phyloP scores from a whole-genome alignment of 2,329 filamentous ascomycete genomes.

The Trichoderma koningii region DNA sequence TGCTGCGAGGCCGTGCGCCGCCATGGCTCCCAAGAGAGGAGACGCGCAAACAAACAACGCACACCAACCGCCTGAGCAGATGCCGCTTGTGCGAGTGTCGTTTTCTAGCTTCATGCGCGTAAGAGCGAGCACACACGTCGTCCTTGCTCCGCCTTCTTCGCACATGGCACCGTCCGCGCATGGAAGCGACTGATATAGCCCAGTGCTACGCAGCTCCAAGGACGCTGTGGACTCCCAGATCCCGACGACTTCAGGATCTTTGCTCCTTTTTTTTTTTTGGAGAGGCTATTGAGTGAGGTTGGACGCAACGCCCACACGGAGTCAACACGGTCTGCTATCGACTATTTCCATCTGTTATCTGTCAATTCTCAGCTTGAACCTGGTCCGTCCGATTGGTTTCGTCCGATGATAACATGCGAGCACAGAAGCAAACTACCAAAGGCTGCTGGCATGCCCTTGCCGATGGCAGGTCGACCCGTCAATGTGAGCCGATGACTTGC shows the following conservation, averaged over 20 bases:
- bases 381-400: background rate
- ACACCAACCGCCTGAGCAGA: slow-evolving; percentile 2
- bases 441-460: background rate
- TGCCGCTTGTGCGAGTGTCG: background rate
- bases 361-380: background rate
- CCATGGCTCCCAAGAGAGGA: background rate
- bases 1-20: slow-evolving; percentile 15
- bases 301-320: slow-evolving; percentile 7
- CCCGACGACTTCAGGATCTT: background rate
- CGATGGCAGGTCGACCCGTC: slow-evolving; percentile 1
- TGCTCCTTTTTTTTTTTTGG: slow-evolving; percentile 8
- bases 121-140: slow-evolving; percentile 1
- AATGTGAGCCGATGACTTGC: background rate
- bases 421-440: background rate
- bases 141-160: background rate
- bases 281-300: slow-evolving; percentile 8
- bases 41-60: slow-evolving; percentile 6
- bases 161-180: slow-evolving; percentile 6
- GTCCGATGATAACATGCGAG: slow-evolving; percentile 17
- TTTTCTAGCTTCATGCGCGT: slow-evolving; percentile 11
- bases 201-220: slow-evolving; percentile 2
- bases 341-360: background rate
- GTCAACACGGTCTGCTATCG: background rate
- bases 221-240: background rate
- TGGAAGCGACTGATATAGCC: background rate